These are phyloP conservation scores for Zygotorulaspora florentina DNA, from an alignment of 805 yeast genomes.

Conservation along the genomic window DNA sequence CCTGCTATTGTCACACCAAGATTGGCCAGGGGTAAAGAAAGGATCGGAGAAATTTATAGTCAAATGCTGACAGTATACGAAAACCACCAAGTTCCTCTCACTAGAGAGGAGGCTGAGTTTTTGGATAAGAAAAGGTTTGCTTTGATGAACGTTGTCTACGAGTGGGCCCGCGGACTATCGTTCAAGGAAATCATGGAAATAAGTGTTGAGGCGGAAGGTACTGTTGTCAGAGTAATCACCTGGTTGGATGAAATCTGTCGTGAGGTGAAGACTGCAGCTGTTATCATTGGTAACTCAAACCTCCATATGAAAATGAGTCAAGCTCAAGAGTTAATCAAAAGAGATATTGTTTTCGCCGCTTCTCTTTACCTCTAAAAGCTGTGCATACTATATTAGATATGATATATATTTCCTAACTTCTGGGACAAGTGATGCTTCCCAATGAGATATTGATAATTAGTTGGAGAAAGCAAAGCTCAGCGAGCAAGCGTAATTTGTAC, in stretches of 20 bases:
- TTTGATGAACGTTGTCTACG: slow-evolving; percentile 88
- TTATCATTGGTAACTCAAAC: slow-evolving; percentile 90
- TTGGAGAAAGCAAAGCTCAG: not conserved
- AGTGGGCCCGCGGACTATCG: slow-evolving; percentile 95
- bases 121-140: slow-evolving; percentile 82
- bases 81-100: slow-evolving; percentile 65
- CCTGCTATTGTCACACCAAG: slow-evolving; percentile 67
- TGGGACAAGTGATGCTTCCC: no score
- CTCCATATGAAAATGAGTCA: slow-evolving; percentile 83
- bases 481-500: slow-evolving; percentile 11
- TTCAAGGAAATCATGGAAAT: slow-evolving; percentile 88
- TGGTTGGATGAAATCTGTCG: slow-evolving; percentile 93
- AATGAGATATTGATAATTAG: not conserved
- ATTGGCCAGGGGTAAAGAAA: slow-evolving; percentile 62
- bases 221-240: slow-evolving; percentile 92
- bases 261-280: slow-evolving; percentile 88
- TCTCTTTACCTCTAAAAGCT: slow-evolving; percentile 59
- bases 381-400: not conserved
- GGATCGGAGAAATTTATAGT: slow-evolving; percentile 67
- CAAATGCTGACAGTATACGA: slow-evolving; percentile 58
- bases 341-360: slow-evolving; percentile 97
- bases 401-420: not conserved
- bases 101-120: slow-evolving; percentile 82
- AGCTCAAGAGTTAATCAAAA: slow-evolving; percentile 91
- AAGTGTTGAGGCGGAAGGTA: slow-evolving; percentile 91